Base-by-base conservation (phyloP, 2,329 filamentous ascomycete species). In the Sarocladium brachiariae region DNA sequence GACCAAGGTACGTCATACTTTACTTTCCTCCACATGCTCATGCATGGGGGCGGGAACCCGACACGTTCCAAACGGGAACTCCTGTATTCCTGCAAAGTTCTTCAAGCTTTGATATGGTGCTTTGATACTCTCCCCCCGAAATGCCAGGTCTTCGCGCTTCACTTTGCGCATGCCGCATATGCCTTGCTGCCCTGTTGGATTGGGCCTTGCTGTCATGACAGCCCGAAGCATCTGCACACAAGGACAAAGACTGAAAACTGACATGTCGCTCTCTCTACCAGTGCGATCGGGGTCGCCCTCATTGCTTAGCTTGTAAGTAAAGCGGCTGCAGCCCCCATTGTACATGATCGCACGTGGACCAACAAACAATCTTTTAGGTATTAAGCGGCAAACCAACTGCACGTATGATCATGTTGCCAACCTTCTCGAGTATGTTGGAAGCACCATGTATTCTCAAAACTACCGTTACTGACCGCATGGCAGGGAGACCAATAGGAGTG, bases 331-430 rank as follows among this genome's bases (percentile, higher is more conserved):
- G 5, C 13, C n/a, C 11, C 21, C n/a, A 25, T 45, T 47, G 34
- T 23, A n/a, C 8, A 6, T 33, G 4, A 19, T 16, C 4, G 39
- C n/a, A 7, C 24, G 37, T 11, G 8, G 8, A 4, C 18, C 34
- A 48, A 33, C 56, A 61, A 37, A 63, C 52, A 58, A n/a, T 30
- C 34, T 67, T 62, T 64, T 65, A 75, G 86, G 85, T 64, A 83
- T 89, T 59, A 91, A 90, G 67, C 75, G 87, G 39, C 85, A 89
- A 63, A 87, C 85, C 0, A 75, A 80, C 56, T 92, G 87, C 68
- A 78, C 76, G 65, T 91, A 91, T 69, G 87, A 85, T 0, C 79
- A 81, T 47, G 83, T 89, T 25, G 87, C 87, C 41, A 88, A 89
- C 61, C 70, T 90, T 34, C 78, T 91, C 38, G 86, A 89, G 83